These are phyloP conservation scores for Skeletonema grethae DNA, from an alignment of 108 stramenopile species.

Conservation along the genomic window DNA sequence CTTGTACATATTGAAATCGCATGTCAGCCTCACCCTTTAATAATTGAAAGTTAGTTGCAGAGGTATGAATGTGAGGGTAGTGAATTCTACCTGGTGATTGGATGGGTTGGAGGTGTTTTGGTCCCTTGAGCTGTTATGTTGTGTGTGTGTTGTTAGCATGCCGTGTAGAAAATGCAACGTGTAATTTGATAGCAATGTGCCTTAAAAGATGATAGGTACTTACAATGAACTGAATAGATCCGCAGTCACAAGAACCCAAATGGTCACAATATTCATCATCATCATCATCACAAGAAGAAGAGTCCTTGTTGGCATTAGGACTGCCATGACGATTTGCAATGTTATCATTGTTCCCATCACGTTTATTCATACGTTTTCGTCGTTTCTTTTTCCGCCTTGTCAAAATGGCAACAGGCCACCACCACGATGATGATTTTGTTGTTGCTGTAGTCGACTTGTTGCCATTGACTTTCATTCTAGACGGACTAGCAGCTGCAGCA, in stretches of 20 bases:
- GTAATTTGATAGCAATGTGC: too few relatives aligned
- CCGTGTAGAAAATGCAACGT: too few relatives aligned
- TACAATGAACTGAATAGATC: slow-evolving; percentile 64
- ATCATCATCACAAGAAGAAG: not conserved
- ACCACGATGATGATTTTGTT: slow-evolving; percentile 17
- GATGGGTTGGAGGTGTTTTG: slow-evolving; percentile 46
- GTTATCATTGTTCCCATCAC: not conserved
- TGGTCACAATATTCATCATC: slow-evolving; percentile 34
- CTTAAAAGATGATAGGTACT: slow-evolving; percentile 5
- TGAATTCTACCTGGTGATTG: slow-evolving; percentile 70
- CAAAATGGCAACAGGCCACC: slow-evolving; percentile 39
- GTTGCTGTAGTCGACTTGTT: not conserved
- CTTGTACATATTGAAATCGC: slow-evolving; percentile 64
- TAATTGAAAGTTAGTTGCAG: slow-evolving; percentile 59
- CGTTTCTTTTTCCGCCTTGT: slow-evolving; percentile 15
- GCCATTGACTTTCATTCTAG: not conserved
- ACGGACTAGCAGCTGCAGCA: not conserved
- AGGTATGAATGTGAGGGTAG: slow-evolving; percentile 57
- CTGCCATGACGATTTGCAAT: not conserved
- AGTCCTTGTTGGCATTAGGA: slow-evolving; percentile 3
- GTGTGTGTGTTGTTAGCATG: not conserved
- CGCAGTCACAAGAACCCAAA: slow-evolving; percentile 72
- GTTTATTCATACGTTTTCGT: not conserved
- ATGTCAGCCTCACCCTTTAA: slow-evolving; percentile 52
- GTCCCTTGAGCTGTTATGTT: slow-evolving; percentile 65